Evolutionary conservation across 805 yeast species (phyloP).

Genomic region (Zygoascus tannicola): DNA sequence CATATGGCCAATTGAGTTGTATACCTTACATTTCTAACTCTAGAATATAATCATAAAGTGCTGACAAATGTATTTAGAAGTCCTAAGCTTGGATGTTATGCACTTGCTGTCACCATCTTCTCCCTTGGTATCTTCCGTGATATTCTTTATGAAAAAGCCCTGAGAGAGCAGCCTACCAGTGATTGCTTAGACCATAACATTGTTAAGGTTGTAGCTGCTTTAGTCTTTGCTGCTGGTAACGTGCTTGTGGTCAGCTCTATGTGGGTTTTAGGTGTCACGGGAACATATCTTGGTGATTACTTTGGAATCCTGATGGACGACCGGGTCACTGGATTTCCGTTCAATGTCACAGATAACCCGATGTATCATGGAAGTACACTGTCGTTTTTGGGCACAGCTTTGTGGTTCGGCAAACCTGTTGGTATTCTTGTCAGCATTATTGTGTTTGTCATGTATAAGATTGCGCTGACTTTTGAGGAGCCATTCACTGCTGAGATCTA

Average conservation of each 20-base stretch:
- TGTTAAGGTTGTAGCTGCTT: slow-evolving; percentile 44
- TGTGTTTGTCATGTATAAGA: slow-evolving; percentile 71
- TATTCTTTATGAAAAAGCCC: slow-evolving; percentile 56
- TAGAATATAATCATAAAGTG: slow-evolving; percentile 66
- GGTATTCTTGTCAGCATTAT: slow-evolving; percentile 65
- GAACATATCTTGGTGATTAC: slow-evolving; percentile 94
- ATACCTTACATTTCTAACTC: background rate
- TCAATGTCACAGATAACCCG: slow-evolving; percentile 83
- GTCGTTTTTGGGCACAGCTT: slow-evolving; percentile 83
- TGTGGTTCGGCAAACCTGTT: slow-evolving; percentile 83
- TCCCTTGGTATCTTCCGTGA: slow-evolving; percentile 79
- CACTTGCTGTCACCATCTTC: slow-evolving; percentile 76
- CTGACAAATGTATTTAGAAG: slow-evolving; percentile 65
- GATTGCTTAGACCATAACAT: slow-evolving; percentile 35
- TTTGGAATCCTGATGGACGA: slow-evolving; percentile 91
- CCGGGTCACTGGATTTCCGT: slow-evolving; percentile 88
- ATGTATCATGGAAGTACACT: slow-evolving; percentile 93
- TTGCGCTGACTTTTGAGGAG: slow-evolving; percentile 86
- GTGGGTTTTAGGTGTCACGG: slow-evolving; percentile 91
- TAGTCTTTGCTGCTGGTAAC: slow-evolving; percentile 59
- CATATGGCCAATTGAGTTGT: no score
- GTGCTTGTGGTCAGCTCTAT: slow-evolving; percentile 73
- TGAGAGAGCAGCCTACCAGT: slow-evolving; percentile 60
- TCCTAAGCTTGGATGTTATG: slow-evolving; percentile 69
- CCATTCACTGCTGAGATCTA: slow-evolving; percentile 93